phyloP scores from a whole-genome alignment of 306 rosid species.

The Cucumis sativus region DNA sequence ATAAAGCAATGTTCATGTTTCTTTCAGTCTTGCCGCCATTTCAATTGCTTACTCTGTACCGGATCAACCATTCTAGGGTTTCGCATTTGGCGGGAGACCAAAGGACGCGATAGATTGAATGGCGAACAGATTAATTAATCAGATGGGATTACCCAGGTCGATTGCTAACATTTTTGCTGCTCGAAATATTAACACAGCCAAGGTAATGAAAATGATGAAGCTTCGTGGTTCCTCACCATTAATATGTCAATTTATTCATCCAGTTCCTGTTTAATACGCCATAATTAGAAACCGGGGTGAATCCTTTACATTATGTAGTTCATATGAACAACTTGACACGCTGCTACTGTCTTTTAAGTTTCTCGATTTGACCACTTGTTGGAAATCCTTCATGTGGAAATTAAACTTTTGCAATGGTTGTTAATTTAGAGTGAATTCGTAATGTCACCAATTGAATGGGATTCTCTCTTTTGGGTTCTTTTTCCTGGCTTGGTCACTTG shows the following conservation, averaged over 20 bases:
- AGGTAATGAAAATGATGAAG: conserved; percentile 20
- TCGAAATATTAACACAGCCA: conserved; percentile 70
- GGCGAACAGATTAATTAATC: conserved; percentile 68
- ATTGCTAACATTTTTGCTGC: conserved; percentile 64
- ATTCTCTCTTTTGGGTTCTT: neutral
- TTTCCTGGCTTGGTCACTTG: neutral
- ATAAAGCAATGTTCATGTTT: neutral
- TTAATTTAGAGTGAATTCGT: neutral
- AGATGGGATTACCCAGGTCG: conserved; percentile 60
- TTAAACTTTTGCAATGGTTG: neutral
- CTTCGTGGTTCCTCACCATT: neutral
- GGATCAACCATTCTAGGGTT: neutral
- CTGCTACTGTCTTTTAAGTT: neutral
- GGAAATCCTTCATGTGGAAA: neutral
- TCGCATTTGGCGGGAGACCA: neutral
- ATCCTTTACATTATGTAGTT: neutral
- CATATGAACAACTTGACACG: neutral
- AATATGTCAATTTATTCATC: neutral
- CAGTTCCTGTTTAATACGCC: neutral
- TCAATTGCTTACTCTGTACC: neutral
- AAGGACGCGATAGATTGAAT: conserved; percentile 8
- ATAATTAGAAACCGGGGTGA: neutral
- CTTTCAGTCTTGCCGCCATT: conserved; percentile 2
- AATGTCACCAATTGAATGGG: neutral
- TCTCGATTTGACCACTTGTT: neutral